Evolutionary conservation across 257 asterid species (phyloP).

Genomic region (Eucommia ulmoides): DNA sequence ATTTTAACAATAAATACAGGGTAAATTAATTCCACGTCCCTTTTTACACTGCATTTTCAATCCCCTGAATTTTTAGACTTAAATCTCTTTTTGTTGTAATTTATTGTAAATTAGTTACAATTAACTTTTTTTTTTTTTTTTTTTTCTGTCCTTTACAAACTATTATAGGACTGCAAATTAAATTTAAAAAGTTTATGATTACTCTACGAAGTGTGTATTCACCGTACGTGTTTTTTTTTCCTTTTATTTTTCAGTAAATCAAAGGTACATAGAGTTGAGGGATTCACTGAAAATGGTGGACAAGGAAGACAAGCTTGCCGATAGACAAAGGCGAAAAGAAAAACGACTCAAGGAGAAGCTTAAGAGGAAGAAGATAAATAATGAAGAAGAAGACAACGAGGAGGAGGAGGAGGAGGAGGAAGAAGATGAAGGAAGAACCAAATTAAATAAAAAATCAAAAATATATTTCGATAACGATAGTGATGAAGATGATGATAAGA

Average conservation of each 20-base stretch:
- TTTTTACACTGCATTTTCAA: too few relatives aligned
- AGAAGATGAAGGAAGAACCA: conserved; percentile 13
- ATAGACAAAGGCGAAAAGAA: conserved; percentile 56
- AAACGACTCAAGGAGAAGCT: conserved; percentile 60
- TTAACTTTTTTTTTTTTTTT: background rate
- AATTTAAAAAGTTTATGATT: background rate
- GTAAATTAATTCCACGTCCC: too few relatives aligned
- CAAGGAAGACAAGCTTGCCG: conserved; percentile 70
- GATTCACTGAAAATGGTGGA: conserved; percentile 51
- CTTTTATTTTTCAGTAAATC: conserved; percentile 39
- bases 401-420: conserved; percentile 33
- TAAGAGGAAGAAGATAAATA: conserved; percentile 53
- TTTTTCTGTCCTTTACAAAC: background rate
- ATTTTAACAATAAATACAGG: too few relatives aligned
- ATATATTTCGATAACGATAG: conserved; percentile 46
- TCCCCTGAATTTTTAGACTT: too few relatives aligned
- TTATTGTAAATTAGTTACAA: too few relatives aligned
- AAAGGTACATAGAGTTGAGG: conserved; percentile 52
- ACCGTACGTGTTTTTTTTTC: too few relatives aligned
- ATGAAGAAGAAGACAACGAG: conserved; percentile 32
- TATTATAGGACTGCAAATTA: background rate
- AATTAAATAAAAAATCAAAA: conserved; percentile 35
- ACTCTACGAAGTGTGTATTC: too few relatives aligned
- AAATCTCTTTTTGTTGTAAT: too few relatives aligned
- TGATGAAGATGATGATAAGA: conserved; percentile 18